Base-by-base conservation (phyloP, 139 green algal genomes). In the Volvox reticuliferus region DNA sequence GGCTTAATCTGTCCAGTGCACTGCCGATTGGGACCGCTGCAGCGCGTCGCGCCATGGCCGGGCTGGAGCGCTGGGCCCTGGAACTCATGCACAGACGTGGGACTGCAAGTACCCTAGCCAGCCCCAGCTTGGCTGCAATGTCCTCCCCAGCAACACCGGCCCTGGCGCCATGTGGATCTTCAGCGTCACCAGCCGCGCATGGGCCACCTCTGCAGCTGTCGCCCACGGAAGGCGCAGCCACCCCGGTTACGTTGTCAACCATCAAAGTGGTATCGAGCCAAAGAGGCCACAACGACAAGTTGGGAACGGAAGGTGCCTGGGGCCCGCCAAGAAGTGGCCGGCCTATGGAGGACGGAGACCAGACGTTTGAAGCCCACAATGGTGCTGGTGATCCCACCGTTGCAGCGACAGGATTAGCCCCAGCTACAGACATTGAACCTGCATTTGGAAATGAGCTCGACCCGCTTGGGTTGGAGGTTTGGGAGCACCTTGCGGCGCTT, bases 401-500 rank as follows among this genome's bases (percentile, higher is more conserved):
- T 55, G 44, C 44, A 55, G 44, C 44, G 44, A 55, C 44, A 55
- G 44, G 5, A 55, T 55, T 9, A 55, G 9, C 5, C 44, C 44
- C 44, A 9, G 65, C 62, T 69, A 19, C 12, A 30, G 65, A 12
- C 65, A 30, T 12, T 5, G 65, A 73, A 12, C 21, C 24, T 24
- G 65, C 24, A 12, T 12, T 24, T 73, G 12, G 6, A 73, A 73
- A 82, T 19, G 76, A 82, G 76, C 32, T 18, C 30, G 83, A 82
- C 18, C 28, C 84, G 0, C 16, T 89, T 33, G 69, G 19, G 5
- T 20, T 89, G 26, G 69, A 18, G 37, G 36, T 33, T 13, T 89
- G 84, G 84, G 69, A 82, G 84, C 37, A 20, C 32, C 84, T 89
- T n/a, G 84, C 69, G n/a, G 61, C n/a, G 2, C 0, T 86, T 36